A percentile compares a stretch with the other conserved stretches of the same genome.
These are phyloP conservation scores for Colletotrichum salicis DNA, from an alignment of 2,329 filamentous ascomycete species.

Conservation along the genomic window DNA sequence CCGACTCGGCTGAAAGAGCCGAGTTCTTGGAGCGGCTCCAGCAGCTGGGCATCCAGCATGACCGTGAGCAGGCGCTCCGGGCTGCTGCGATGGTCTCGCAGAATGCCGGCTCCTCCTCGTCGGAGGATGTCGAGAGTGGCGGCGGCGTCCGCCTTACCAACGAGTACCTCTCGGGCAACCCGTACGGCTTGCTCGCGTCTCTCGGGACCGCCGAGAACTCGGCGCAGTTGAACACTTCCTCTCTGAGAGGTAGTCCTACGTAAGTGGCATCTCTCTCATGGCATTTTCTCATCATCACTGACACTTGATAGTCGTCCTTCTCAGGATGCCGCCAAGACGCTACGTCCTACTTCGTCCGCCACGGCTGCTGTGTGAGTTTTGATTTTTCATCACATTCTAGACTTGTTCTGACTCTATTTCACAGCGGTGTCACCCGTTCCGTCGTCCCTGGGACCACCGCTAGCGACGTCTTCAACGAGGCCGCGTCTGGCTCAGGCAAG, in stretches of 20 bases:
- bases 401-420: neutral
- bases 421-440: neutral
- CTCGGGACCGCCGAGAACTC: neutral
- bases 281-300: neutral
- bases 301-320: conserved; percentile 15
- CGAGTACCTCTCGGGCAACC: neutral
- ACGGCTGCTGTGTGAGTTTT: conserved; percentile 25
- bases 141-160: conserved; percentile 9
- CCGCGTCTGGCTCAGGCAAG: neutral
- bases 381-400: no score
- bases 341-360: conserved; percentile 29
- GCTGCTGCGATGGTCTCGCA: conserved; percentile 8
- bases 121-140: conserved; percentile 19
- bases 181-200: neutral
- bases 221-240: conserved; percentile 5
- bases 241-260: conserved; percentile 24
- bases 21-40: conserved; percentile 28
- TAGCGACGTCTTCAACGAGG: conserved; percentile 23
- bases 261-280: neutral
- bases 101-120: conserved; percentile 9
- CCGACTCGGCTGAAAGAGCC: neutral
- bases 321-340: conserved; percentile 10
- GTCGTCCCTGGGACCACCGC: neutral
- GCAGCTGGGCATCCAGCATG: conserved; percentile 22
- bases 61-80: conserved; percentile 19